Conservation (phyloP, 2,329 filamentous ascomycete species). For the Emmonsia crescens region DNA sequence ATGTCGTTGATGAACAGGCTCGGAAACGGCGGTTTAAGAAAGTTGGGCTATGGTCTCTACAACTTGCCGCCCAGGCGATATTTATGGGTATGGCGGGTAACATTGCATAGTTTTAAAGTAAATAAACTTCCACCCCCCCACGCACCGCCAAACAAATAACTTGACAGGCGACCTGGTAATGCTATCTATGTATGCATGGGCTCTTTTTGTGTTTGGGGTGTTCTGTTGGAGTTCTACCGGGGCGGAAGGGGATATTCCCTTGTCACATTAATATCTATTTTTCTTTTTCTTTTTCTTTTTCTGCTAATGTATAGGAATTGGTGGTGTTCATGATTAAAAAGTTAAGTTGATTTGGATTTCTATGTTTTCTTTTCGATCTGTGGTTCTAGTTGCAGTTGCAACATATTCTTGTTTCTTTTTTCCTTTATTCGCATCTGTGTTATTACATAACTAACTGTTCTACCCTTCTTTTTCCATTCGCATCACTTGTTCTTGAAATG, state of each 20-base stretch:
- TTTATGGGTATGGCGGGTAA: conserved; percentile 89
- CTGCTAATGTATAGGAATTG: background rate
- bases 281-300: background rate
- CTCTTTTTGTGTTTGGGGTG: background rate
- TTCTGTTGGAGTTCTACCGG: background rate
- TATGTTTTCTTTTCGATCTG: background rate
- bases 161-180: background rate
- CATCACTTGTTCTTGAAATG: background rate
- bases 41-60: conserved; percentile 91
- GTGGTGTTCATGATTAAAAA: background rate
- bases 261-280: background rate
- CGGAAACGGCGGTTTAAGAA: conserved; percentile 82
- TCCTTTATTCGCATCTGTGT: background rate
- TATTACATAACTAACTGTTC: background rate
- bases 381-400: background rate
- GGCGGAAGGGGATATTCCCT: background rate
- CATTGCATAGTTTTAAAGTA: conserved; percentile 6
- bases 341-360: background rate
- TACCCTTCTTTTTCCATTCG: background rate
- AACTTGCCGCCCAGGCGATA: conserved; percentile 81
- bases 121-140: background rate
- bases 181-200: background rate
- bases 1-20: conserved; percentile 81
- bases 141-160: background rate
- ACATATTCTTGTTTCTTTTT: background rate